phyloP scores from a whole-genome alignment of 345 rosid genomes.

The Isatis tinctoria region DNA sequence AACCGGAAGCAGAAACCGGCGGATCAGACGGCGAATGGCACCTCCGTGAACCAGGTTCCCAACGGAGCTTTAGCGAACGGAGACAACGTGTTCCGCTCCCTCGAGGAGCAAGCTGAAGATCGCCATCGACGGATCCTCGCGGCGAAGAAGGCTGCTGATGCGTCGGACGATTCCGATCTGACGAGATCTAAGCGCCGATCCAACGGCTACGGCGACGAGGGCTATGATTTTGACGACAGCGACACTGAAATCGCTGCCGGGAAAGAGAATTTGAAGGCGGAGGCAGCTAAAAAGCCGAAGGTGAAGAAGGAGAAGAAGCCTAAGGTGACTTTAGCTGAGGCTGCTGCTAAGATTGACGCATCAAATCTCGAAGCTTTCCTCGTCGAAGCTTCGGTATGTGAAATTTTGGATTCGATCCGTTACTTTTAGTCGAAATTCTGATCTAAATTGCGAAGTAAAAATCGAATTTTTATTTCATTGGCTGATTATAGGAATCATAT shows the following conservation, averaged over 20 bases:
- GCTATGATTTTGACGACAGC: slow-evolving; percentile 38
- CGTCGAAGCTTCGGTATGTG: slow-evolving; percentile 39
- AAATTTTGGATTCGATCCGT: not conserved
- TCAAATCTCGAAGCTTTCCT: slow-evolving; percentile 53
- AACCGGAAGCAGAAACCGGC: slow-evolving; percentile 46
- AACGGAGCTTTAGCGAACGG: slow-evolving; percentile 32
- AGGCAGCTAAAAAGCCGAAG: slow-evolving; percentile 41
- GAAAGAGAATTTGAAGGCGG: slow-evolving; percentile 34
- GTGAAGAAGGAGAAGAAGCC: slow-evolving; percentile 65
- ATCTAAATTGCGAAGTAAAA: not conserved
- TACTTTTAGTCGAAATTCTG: not conserved
- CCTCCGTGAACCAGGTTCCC: not conserved
- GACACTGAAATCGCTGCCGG: slow-evolving; percentile 30
- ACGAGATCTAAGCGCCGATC: slow-evolving; percentile 36
- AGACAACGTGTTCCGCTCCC: slow-evolving; percentile 41
- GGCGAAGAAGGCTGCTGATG: slow-evolving; percentile 28
- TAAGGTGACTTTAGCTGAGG: slow-evolving; percentile 55
- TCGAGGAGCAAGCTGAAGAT: slow-evolving; percentile 51
- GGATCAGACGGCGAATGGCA: slow-evolving; percentile 32
- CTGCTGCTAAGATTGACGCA: slow-evolving; percentile 48
- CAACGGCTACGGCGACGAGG: slow-evolving; percentile 28
- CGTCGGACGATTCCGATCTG: not conserved
- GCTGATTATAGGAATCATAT: slow-evolving; percentile 35
- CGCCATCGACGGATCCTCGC: slow-evolving; percentile 44
- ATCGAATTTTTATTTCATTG: not conserved